These are phyloP conservation scores for Trifolium dubium DNA, from an alignment of 306 rosid species.

Conservation along the genomic window DNA sequence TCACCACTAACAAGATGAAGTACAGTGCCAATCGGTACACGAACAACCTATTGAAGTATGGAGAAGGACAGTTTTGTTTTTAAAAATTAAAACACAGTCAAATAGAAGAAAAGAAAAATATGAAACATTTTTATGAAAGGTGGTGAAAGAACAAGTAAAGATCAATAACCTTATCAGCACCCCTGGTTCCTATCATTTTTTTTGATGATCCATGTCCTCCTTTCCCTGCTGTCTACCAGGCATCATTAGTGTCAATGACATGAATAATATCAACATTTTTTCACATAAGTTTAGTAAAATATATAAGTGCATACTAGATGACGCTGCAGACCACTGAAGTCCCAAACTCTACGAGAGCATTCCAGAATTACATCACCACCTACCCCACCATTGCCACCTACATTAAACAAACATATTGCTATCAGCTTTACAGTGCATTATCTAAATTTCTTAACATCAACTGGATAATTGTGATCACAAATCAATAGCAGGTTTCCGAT, in stretches of 20 bases:
- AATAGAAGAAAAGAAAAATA: slow-evolving; percentile 24
- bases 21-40: slow-evolving; percentile 85
- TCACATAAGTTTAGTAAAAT: slow-evolving; percentile 31
- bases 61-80: slow-evolving; percentile 22
- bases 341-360: slow-evolving; percentile 86
- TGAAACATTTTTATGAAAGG: slow-evolving; percentile 23
- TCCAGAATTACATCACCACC: slow-evolving; percentile 92
- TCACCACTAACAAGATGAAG: slow-evolving; percentile 81
- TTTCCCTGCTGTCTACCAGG: slow-evolving; percentile 66
- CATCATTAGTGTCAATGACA: slow-evolving; percentile 38
- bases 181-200: slow-evolving; percentile 84
- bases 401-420: slow-evolving; percentile 36
- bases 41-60: slow-evolving; percentile 60
- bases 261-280: slow-evolving; percentile 24
- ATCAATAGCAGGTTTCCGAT: slow-evolving; percentile 15
- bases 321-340: slow-evolving; percentile 83
- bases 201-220: slow-evolving; percentile 87
- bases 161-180: slow-evolving; percentile 72
- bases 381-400: slow-evolving; percentile 91
- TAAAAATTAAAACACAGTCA: slow-evolving; percentile 14
- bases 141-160: slow-evolving; percentile 20
- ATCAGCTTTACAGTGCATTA: slow-evolving; percentile 24
- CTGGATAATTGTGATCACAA: slow-evolving; percentile 8
- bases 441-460: slow-evolving; percentile 34
- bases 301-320: slow-evolving; percentile 64